Base-by-base conservation (phyloP, 2,329 filamentous ascomycete species). In the Hortaea sp. region DNA sequence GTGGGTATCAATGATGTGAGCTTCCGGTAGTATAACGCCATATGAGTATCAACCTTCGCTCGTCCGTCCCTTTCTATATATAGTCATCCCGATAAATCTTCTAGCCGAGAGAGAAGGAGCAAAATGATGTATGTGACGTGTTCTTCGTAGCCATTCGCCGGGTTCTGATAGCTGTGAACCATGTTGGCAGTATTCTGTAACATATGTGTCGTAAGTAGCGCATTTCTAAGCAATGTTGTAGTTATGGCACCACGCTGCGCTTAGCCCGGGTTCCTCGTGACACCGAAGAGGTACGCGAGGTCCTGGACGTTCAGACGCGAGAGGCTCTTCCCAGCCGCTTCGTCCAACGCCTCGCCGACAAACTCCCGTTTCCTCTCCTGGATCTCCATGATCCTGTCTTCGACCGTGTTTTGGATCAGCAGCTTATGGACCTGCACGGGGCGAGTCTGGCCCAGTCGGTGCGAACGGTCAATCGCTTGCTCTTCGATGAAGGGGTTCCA, bases 401-500 rank as follows among this genome's bases (percentile, higher is more conserved):
- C 89, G 1, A 95, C 85, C 0, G 89, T 95, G 5, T 78, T 75
- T 55, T 80, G 65, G 6, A 90, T 79, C 3, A 95, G 69, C 27
- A 95, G 77, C 4, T 87, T 82, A 62, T 95, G 88, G 1, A 95
- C 83, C 46, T 80, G 75, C 4, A 95, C 89, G 6, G 80, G 70
- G 4, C 75, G 74, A 53, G 74, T 69, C 67, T 95, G 89, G 0
- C 88, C 88, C 55, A 95, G 89, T 7, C 89, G 84, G 65, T 95
- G 84, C 2, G 88, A 86, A 20, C 89, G 84, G 63, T 94, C 89
- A 43, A 95, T 82, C 4, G 89, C 89, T 66, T 95, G 89, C 66
- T 88, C 87, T 67, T 95, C 89, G 42, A 94, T 84, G 61, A 84
- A 94, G 0, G 88, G 89, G 53, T 95, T 95, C 87, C 88, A 95